Evolutionary conservation across 768 basidiomycete species (phyloP).

Genomic region (Suillus clintonianus): DNA sequence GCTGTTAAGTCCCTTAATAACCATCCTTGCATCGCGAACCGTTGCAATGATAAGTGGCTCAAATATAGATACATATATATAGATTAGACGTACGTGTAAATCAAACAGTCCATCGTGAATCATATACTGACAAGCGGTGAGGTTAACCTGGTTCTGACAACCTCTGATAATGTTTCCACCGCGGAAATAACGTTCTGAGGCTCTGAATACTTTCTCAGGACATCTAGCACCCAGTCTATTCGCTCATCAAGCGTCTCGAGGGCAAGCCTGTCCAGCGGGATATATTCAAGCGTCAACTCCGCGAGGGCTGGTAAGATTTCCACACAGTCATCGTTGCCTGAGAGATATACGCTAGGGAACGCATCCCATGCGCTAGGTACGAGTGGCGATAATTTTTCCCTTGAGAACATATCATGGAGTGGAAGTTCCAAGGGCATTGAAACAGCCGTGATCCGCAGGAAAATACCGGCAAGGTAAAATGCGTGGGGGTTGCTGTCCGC

Average conservation of each 20-base stretch:
- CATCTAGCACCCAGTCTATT: constrained; percentile 2
- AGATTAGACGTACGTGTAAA: constrained; percentile 3
- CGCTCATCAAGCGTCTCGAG: not conserved
- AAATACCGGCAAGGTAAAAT: not conserved
- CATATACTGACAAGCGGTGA: constrained; percentile 3
- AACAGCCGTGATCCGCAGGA: not conserved
- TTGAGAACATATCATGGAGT: not conserved
- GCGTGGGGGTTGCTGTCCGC: constrained; percentile 1
- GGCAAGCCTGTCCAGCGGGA: not conserved
- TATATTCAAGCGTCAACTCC: constrained; percentile 2
- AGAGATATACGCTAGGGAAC: constrained; percentile 3
- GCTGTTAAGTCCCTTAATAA: not conserved
- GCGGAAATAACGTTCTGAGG: not conserved
- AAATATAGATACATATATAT: not conserved
- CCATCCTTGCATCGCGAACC: not conserved
- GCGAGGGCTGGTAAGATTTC: not conserved
- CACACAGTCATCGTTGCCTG: constrained; percentile 1
- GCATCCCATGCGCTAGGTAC: constrained; percentile 3
- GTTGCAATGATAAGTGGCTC: not conserved
- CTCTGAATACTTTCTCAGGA: constrained; percentile 4
- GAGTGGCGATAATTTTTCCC: not conserved
- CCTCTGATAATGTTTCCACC: not conserved
- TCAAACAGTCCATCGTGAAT: constrained; percentile 1
- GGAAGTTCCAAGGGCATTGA: not conserved
- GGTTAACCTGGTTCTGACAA: not conserved